Evolutionary conservation across 1,139 yeast species (phyloP).

Genomic region (Barnettozyma hawaiiensis): DNA sequence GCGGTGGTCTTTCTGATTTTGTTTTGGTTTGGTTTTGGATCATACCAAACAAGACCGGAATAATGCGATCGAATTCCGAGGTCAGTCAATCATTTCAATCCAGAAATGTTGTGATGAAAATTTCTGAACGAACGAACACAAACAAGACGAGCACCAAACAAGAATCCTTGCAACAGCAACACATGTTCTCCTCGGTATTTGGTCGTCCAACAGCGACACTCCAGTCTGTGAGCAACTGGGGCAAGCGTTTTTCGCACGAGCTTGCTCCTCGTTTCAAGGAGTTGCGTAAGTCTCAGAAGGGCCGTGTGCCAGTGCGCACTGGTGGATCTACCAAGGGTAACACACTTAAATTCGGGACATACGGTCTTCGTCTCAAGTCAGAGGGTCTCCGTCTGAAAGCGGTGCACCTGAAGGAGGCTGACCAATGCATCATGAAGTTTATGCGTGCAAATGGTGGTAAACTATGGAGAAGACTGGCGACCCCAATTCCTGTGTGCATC

Average conservation of each 20-base stretch:
- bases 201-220: conserved; percentile 8
- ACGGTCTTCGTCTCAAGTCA: conserved; percentile 80
- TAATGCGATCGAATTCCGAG: too few species aligned
- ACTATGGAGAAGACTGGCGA: conserved; percentile 73
- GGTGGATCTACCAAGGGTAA: conserved; percentile 95
- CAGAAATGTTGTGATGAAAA: too few species aligned
- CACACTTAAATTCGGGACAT: conserved; percentile 70
- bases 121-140: too few species aligned
- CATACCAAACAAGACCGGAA: too few species aligned
- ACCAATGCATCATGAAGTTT: conserved; percentile 73
- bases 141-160: too few species aligned
- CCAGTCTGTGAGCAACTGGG: conserved; percentile 8
- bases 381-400: conserved; percentile 89
- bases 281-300: conserved; percentile 82
- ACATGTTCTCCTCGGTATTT: conserved; percentile 3
- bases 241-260: conserved; percentile 66
- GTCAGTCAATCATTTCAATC: too few species aligned
- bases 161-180: too few species aligned
- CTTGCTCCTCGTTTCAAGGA: conserved; percentile 78
- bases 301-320: conserved; percentile 87
- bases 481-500: conserved; percentile 86
- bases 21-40: too few species aligned
- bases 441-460: conserved; percentile 69
- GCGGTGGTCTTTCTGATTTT: too few species aligned
- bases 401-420: conserved; percentile 86